phyloP scores from a whole-genome alignment of 805 yeast species.

The Kuraishia molischiana region DNA sequence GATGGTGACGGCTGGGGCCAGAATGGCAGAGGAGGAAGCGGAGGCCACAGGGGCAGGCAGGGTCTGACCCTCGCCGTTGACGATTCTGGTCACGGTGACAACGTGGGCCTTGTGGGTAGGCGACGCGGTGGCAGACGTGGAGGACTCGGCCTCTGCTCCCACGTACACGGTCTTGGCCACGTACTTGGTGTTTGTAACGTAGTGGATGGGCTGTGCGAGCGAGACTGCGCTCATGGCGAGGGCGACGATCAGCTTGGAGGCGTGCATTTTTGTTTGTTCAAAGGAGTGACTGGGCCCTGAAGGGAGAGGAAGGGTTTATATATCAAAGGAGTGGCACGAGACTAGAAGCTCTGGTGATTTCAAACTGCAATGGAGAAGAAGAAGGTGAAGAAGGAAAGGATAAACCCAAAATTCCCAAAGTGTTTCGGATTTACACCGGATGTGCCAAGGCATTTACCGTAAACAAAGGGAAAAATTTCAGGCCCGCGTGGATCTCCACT shows the following conservation, averaged over 20 bases:
- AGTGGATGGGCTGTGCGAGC: constrained; percentile 4
- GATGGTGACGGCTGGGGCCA: constrained; percentile 12
- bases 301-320: background rate
- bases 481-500: too few species aligned
- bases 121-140: constrained; percentile 3
- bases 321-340: too few species aligned
- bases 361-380: too few species aligned
- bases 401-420: too few species aligned
- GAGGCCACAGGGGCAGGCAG: constrained; percentile 10
- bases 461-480: too few species aligned
- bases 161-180: constrained; percentile 3
- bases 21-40: constrained; percentile 6
- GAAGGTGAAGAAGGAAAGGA: too few species aligned
- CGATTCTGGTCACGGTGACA: background rate
- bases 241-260: background rate
- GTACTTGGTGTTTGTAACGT: constrained; percentile 2
- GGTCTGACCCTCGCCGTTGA: background rate
- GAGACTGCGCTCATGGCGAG: background rate
- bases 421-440: too few species aligned
- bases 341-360: too few species aligned
- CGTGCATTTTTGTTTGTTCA: background rate
- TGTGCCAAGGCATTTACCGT: too few species aligned
- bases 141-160: constrained; percentile 7
- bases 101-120: background rate
- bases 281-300: background rate